Base-by-base conservation (phyloP, 257 asterid species). In the Jacaranda mimosifolia region DNA sequence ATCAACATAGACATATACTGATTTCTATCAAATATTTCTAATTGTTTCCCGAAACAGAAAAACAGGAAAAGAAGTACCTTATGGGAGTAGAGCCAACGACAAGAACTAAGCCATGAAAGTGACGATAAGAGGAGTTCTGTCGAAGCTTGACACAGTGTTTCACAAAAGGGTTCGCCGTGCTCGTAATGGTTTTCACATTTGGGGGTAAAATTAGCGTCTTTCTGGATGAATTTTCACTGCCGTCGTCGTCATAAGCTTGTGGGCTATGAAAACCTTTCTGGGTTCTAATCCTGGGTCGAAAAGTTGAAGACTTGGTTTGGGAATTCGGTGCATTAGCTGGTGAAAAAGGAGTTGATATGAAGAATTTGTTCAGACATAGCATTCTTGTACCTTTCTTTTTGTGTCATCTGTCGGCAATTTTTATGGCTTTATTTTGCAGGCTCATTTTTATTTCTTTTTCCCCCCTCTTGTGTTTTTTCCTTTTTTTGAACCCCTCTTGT, bases 101-200 rank as follows among this genome's bases (percentile, higher is more conserved):
- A 72, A 91, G 90, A 85, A 89, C 94, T 19, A 83, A 87, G 85
- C 89, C 97, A 77, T 93, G 93, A 72, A 81, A 76, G 58, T 88
- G 96, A 67, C 98, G 96, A 76, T 93, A 93, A 66, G 98, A 85
- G 72, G 97, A 89, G 84, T 89, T 91, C 49, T 83, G 91, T 3
- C 97, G 97, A 74, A 96, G 93, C 89, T 93, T 96, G 59, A 93
- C 83, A 46, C 99, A 96, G 84, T 93, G 99, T 72, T 96, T 96
- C 7, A 96, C 92, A 79, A 93, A 93, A 67, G 91, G 91, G 87
- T 96, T 96, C 32, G 98, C 84, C 18, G 97, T 87, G 91, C 99
- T 96, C 6, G 95, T 87, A 62, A 96, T 93, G 78, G 79, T 69
- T 36, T 85, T 75, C 82, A 85, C 96, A 64, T 83, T 83, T 52